Conservation (phyloP, 2,329 filamentous ascomycete species). For the Venturia aucupariae region DNA sequence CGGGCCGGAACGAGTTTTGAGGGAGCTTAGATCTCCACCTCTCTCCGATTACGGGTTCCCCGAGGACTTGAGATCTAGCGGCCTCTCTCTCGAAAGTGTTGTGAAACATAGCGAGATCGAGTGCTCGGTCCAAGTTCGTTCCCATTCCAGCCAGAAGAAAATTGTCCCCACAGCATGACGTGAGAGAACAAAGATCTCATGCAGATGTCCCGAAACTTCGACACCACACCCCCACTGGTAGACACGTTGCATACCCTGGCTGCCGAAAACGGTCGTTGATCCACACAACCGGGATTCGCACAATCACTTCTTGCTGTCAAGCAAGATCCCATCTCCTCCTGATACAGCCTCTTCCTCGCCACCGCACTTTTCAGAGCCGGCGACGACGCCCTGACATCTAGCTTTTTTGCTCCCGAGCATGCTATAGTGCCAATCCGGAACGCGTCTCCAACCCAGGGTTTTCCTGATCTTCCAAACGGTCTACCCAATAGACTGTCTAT, state of each 20-base stretch:
- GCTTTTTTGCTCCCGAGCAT: not conserved
- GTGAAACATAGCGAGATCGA: not conserved
- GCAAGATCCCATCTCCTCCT: not conserved
- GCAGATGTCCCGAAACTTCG: not conserved
- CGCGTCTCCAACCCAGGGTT: not conserved
- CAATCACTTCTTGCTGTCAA: not conserved
- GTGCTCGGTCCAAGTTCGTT: not conserved
- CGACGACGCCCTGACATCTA: not conserved
- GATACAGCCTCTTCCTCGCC: not conserved
- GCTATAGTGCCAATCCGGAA: not conserved
- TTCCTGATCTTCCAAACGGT: not conserved
- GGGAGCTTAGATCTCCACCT: not conserved
- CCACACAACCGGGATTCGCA: not conserved
- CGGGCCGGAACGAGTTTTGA: not conserved
- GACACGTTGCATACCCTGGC: not conserved
- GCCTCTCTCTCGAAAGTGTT: not conserved
- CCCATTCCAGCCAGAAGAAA: not conserved
- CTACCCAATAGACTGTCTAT: not conserved
- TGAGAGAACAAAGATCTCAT: not conserved
- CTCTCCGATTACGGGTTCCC: not conserved
- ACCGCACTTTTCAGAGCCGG: not conserved
- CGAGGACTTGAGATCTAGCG: not conserved
- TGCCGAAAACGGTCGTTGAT: not conserved
- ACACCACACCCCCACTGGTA: not conserved
- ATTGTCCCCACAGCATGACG: not conserved